These are phyloP conservation scores for Glycine soja DNA, from an alignment of 306 rosid genomes.

Conservation along the genomic window DNA sequence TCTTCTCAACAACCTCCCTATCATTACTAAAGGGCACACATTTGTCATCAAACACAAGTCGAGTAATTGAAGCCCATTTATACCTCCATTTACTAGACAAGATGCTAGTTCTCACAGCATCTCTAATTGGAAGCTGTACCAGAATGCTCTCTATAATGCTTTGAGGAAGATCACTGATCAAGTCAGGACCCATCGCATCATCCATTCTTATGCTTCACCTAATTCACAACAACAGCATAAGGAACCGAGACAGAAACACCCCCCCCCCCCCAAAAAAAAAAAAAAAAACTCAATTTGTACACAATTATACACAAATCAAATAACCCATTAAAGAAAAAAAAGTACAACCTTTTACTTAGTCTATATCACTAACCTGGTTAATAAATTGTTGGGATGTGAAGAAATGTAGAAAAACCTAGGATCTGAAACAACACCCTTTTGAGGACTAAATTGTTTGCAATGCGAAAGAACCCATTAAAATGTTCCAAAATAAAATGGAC, in stretches of 20 bases:
- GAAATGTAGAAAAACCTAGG: slow-evolving; percentile 17
- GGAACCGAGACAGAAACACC: neutral
- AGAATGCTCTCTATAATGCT: slow-evolving; percentile 84
- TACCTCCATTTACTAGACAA: slow-evolving; percentile 89
- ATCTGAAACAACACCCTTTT: neutral
- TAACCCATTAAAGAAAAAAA: neutral
- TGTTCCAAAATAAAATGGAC: neutral
- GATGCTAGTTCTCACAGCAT: slow-evolving; percentile 80
- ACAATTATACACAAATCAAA: slow-evolving; percentile 28
- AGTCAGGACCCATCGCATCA: slow-evolving; percentile 63
- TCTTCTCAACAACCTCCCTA: slow-evolving; percentile 46
- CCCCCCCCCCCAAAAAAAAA: no score
- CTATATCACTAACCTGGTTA: neutral
- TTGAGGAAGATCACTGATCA: slow-evolving; percentile 84
- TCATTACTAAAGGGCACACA: slow-evolving; percentile 57
- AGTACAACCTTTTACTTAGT: neutral
- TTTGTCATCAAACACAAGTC: slow-evolving; percentile 77
- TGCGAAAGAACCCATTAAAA: neutral
- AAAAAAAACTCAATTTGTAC: neutral
- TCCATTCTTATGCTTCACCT: slow-evolving; percentile 55
- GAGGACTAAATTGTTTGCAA: neutral
- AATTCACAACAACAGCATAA: slow-evolving; percentile 13
- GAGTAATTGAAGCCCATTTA: slow-evolving; percentile 74
- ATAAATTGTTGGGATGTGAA: neutral
- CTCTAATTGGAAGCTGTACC: slow-evolving; percentile 69